phyloP scores from a whole-genome alignment of 1,139 yeast genomes.

The Sugiyamaella neomexicana region DNA sequence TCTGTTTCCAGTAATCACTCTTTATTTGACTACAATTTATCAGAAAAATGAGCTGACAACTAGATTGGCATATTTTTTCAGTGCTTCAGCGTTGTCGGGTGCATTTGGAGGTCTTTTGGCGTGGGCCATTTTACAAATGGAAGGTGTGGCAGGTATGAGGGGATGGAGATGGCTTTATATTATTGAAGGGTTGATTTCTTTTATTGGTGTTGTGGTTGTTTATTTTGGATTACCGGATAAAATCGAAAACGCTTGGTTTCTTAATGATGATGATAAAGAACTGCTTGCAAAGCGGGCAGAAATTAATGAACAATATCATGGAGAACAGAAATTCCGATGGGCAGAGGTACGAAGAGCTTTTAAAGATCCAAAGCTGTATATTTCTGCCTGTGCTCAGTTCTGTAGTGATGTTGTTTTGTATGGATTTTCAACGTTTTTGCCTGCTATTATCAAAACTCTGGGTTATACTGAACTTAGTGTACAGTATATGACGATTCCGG shows the following conservation, averaged over 20 bases:
- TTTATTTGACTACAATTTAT: conserved; percentile 39
- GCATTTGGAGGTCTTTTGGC: conserved; percentile 41
- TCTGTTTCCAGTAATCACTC: conserved; percentile 51
- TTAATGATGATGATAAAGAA: conserved; percentile 12
- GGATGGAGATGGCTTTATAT: conserved; percentile 77
- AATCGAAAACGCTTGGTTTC: conserved; percentile 17
- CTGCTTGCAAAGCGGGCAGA: conserved; percentile 45
- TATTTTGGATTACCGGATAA: conserved; percentile 34
- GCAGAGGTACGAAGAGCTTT: conserved; percentile 40
- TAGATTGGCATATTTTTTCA: conserved; percentile 58
- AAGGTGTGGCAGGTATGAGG: conserved; percentile 36
- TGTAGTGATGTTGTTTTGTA: conserved; percentile 47
- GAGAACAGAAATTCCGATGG: conserved; percentile 21
- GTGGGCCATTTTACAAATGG: conserved; percentile 43
- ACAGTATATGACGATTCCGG: conserved; percentile 53
- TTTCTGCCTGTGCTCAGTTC: conserved; percentile 48
- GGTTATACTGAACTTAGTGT: conserved; percentile 48
- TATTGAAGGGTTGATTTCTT: conserved; percentile 60
- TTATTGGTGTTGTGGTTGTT: conserved; percentile 34
- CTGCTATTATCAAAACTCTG: conserved; percentile 38
- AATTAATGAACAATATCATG: conserved; percentile 31
- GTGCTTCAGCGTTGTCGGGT: conserved; percentile 42
- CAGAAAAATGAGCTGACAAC: conserved; percentile 43
- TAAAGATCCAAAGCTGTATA: conserved; percentile 38
- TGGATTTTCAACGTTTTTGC: conserved; percentile 36